phyloP scores from a whole-genome alignment of 1,139 yeast genomes.

The Candida albicans region DNA sequence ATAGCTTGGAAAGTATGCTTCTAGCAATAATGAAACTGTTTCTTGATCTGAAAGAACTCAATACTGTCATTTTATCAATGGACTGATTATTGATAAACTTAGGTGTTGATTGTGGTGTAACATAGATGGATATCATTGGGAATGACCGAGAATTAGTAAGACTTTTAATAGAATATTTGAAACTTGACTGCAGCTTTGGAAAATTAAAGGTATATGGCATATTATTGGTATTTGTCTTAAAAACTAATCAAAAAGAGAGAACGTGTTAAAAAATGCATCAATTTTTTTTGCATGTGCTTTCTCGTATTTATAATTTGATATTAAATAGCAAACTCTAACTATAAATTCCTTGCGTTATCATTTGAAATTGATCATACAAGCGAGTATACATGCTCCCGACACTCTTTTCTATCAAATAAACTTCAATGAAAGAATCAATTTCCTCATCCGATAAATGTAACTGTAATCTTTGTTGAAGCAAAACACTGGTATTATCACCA shows the following conservation, averaged over 20 bases:
- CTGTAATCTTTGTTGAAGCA: conserved; percentile 78
- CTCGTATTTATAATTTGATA: no score
- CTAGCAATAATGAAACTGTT: conserved; percentile 24
- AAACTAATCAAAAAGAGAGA: background rate
- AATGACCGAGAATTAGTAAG: conserved; percentile 7
- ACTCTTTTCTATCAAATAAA: conserved; percentile 70
- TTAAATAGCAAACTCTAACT: no score
- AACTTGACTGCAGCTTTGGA: background rate
- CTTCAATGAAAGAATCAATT: conserved; percentile 75
- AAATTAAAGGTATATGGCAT: conserved; percentile 6
- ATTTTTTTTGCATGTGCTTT: background rate
- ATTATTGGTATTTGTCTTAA: background rate
- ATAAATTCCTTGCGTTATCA: conserved; percentile 91
- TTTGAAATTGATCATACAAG: conserved; percentile 89
- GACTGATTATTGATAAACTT: conserved; percentile 1
- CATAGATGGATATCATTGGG: conserved; percentile 7
- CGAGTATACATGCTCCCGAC: conserved; percentile 88
- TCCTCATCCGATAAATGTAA: conserved; percentile 72
- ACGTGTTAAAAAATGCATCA: conserved; percentile 4
- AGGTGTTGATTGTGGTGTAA: background rate
- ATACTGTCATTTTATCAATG: no score
- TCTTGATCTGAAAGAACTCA: conserved; percentile 17
- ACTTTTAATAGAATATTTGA: background rate
- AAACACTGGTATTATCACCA: conserved; percentile 79
- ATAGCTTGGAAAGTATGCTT: conserved; percentile 16